These are phyloP conservation scores for Stentor roeselii DNA, from an alignment of 73 alveolate species.

Conservation along the genomic window DNA sequence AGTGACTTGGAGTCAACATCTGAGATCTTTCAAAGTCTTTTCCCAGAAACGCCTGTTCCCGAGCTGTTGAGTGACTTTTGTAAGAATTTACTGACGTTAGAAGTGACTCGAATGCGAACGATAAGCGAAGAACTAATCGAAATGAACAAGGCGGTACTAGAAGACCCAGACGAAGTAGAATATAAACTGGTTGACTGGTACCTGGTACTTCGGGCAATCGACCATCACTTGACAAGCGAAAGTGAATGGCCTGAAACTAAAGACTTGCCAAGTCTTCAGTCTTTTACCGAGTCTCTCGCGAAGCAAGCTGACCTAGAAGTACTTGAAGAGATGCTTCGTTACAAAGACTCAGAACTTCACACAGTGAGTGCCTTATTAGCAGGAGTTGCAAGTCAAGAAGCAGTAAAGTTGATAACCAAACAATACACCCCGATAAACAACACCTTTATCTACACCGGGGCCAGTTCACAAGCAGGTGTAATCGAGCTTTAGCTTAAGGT, in stretches of 20 bases:
- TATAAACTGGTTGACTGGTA: constrained; percentile 76
- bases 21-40: constrained; percentile 35
- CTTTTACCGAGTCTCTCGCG: background rate
- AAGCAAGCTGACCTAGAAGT: constrained; percentile 35
- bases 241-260: constrained; percentile 76
- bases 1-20: constrained; percentile 63
- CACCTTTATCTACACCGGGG: constrained; percentile 89
- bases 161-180: constrained; percentile 61
- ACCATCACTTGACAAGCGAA: constrained; percentile 53
- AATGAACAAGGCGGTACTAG: constrained; percentile 39
- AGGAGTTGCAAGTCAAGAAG: constrained; percentile 95
- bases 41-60: constrained; percentile 40
- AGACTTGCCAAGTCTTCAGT: constrained; percentile 29
- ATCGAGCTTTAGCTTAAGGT: constrained; percentile 66
- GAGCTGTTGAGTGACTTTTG: constrained; percentile 55
- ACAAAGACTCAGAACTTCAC: constrained; percentile 78
- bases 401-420: constrained; percentile 86
- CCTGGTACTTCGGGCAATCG: constrained; percentile 82
- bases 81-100: constrained; percentile 41
- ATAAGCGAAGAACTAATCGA: constrained; percentile 51
- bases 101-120: constrained; percentile 31
- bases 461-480: constrained; percentile 60
- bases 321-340: constrained; percentile 77
- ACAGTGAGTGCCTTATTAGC: constrained; percentile 86
- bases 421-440: constrained; percentile 90